Evolutionary conservation across 2,329 filamentous ascomycete species (phyloP), one percentile per base, ranked within the genome.

Genomic region (Colletotrichum caudatum): DNA sequence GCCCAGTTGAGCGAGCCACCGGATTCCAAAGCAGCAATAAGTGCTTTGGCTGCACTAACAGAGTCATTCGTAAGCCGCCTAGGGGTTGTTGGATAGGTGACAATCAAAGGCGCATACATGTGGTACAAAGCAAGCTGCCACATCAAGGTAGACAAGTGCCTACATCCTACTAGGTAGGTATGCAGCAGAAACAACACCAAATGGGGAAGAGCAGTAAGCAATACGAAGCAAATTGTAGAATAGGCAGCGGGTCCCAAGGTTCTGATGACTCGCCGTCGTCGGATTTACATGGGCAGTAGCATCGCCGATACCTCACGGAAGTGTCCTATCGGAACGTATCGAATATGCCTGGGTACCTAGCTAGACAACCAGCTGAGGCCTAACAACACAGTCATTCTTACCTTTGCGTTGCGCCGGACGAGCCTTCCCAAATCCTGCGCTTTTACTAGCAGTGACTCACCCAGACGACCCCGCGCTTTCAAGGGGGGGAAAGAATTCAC

Each of bases 361-460:
- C 14, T 8, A 39, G 54, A n/a, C 33, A 39, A 26, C 20, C 20
- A 5, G 18, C 29, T 1, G 12, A 37, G 18, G 8, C 53, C 9
- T 39, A 53, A 3, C 14, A 53, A 39, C 11, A 20, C 18, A 3
- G 48, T 26, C 48, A 51, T 7, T 51, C 23, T 29, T 26, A 14
- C 33, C 33, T 50, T 37, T 12, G 26, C 12, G 16, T 41, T 18
- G 35, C 12, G 54, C n/a, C n/a, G 29, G 48, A 11, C 16, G 50
- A 54, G 44, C 37, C 46, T 35, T 59, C 12, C 12, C 26, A 53
- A 18, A 20, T 44, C 37, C 8, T 16, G 3, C 50, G 23, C 39
- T 23, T 62, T 57, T 12, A 9, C 33, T 26, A 26, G 64, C 69
- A 71, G 69, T 71, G 69, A 71, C 51, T 71, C 69, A 71, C 69